These are phyloP conservation scores for Colletotrichum sp. DNA, from an alignment of 2,329 filamentous ascomycete species.

Conservation along the genomic window DNA sequence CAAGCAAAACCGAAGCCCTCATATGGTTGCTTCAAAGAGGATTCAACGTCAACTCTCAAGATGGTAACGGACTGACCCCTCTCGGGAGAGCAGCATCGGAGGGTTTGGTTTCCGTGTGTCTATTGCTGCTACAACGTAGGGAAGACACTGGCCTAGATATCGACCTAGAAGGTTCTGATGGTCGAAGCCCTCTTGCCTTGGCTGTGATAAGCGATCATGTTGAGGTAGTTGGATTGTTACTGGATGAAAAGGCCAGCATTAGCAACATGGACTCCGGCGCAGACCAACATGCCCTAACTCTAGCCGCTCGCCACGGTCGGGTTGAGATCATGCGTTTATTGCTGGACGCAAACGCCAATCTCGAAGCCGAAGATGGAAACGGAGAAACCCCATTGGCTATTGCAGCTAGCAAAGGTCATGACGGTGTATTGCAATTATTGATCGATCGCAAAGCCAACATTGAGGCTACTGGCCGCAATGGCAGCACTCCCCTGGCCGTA, in stretches of 20 bases:
- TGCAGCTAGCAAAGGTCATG: not conserved
- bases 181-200: not conserved
- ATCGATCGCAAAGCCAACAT: not conserved
- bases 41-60: not conserved
- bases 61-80: not conserved
- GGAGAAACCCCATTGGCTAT: not conserved
- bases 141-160: not conserved
- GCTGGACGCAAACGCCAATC: not conserved
- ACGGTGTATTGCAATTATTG: not conserved
- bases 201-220: not conserved
- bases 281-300: not conserved
- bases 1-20: not conserved
- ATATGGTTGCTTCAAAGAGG: not conserved
- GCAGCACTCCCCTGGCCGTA: not conserved
- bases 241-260: accelerated
- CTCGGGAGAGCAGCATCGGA: not conserved
- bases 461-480: not conserved
- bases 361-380: not conserved
- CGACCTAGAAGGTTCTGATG: not conserved
- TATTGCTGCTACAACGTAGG: not conserved
- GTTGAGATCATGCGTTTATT: accelerated
- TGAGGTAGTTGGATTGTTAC: not conserved
- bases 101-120: accelerated
- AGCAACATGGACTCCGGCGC: not conserved
- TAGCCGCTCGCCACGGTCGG: not conserved